Percentiles rank a stretch among this genome's conserved stretches.
phyloP scores from a whole-genome alignment of 1,284 basidiomycete genomes.

The Chiua sp. region DNA sequence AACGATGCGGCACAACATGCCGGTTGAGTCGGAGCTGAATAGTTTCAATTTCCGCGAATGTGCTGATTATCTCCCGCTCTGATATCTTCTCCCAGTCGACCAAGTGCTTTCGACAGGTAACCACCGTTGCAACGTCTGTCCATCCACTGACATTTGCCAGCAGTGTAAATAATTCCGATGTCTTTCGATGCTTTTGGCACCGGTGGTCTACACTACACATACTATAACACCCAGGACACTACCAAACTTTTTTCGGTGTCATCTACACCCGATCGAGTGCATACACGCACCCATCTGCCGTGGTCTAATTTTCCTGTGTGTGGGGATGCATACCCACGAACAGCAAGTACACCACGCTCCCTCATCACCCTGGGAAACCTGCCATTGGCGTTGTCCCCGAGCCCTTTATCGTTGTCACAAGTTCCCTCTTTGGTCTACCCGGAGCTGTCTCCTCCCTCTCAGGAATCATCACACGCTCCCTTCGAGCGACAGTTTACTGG shows the following conservation, averaged over 20 bases:
- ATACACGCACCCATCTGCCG: neutral
- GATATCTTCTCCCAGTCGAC: neutral
- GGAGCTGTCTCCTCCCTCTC: conserved; percentile 34
- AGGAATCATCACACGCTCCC: conserved; percentile 30
- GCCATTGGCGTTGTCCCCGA: conserved; percentile 32
- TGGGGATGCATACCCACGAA: conserved; percentile 3
- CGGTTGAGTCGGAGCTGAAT: conserved; percentile 18
- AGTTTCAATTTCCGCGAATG: conserved; percentile 19
- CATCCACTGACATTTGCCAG: conserved; percentile 1
- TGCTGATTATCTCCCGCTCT: neutral
- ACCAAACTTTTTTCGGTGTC: conserved; percentile 2
- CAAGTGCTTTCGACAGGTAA: conserved; percentile 22
- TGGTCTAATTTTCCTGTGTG: neutral
- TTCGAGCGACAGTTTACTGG: conserved; percentile 36
- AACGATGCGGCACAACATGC: conserved; percentile 26
- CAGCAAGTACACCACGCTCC: conserved; percentile 11
- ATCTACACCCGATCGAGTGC: conserved; percentile 22
- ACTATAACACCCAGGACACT: conserved; percentile 7
- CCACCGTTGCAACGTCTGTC: neutral
- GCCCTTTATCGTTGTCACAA: conserved; percentile 29
- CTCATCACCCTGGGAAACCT: conserved; percentile 8
- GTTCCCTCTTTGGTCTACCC: conserved; percentile 22
- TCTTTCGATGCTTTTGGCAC: conserved; percentile 4
- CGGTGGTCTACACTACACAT: conserved; percentile 9
- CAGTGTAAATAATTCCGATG: conserved; percentile 7